Base-by-base conservation (phyloP, 345 rosid species). In the Dipteronia dyeriana region DNA sequence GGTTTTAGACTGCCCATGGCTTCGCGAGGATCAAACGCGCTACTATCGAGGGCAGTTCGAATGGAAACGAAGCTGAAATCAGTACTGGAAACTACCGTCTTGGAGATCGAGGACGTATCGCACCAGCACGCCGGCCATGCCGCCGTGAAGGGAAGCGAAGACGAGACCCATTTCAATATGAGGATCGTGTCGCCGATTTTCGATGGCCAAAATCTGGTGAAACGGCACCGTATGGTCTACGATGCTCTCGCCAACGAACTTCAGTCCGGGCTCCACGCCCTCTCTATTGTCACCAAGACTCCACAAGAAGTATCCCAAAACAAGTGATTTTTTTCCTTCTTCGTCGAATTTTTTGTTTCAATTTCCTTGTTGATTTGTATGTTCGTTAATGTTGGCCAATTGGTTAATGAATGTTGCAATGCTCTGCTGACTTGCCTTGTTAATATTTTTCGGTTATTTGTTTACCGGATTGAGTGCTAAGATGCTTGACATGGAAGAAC, bases 111-210 rank as follows among this genome's bases (percentile, higher is more conserved):
- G 23, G 97, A 93, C 85, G 91, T 91, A 16, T 93, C 92, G 22
- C 83, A 83, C 83, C 93, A 86, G 81, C 97, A 93, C 80, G 89
- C 94, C 9, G 91, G 97, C 41, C 97, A 86, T 47, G 85, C 88
- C 66, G 90, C 87, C 45, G 79, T 89, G 47, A 80, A 67, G 64
- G 82, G 66, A 7, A 79, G 64, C 71, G 20, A 66, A 54, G 86
- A 78, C 7, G 92, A 87, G 80, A 89, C 89, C 54, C 91, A 89
- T 49, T 89, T 89, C 88, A 85, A 87, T 64, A 76, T 89, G 66
- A 86, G 70, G 83, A 76, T 89, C 62, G 89, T 89, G 19, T 87
- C 92, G 8, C 69, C 84, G 22, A 83, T 79, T 64, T 87, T 89
- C 85, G 82, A 86, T 5, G 89, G 88, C 4, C 80, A 76, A 74